Base-by-base conservation (phyloP, 140 eudicot species). In the Anethum foeniculum region DNA sequence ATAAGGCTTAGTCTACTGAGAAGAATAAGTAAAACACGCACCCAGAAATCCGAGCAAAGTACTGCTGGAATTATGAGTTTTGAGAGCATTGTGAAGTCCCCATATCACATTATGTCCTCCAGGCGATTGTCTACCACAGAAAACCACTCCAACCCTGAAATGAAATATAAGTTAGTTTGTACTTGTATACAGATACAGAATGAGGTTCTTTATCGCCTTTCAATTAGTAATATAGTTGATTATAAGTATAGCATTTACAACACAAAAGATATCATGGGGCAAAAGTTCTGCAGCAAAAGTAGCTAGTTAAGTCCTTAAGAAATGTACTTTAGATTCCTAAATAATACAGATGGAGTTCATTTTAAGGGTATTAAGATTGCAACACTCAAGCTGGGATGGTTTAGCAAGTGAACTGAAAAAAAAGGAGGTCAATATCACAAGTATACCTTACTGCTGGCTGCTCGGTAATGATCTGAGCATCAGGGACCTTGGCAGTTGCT, bases 51-150 rank as follows among this genome's bases (percentile, higher is more conserved):
- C 99, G 54, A 96, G 94, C 87, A 96, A 85, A 46, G 82, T 83
- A 82, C 91, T 96, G 79, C 85, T 85, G 23, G 90, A 89, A 80
- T 96, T 96, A 90, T 96, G 99, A 81, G 83, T 86, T 84, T 93
- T 89, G 82, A 96, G 92, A 80, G 98, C 99, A 78, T 89, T 88
- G 79, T 84, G 88, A 81, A 96, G 99, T 34, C 99, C 99, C 99
- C 99, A 96, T 62, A 96, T 85, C 69, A 96, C 97, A 90, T 96
- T 96, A 84, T 96, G 99, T 82, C 99, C 99, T 83, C 99, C 99
- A 80, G 99, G 99, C 82, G 99, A 96, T 85, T 96, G 99, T 85
- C 99, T 88, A 65, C 99, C 99, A 41, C 97, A 93, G 87, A 96
- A 96, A 58, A 96, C 98, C 75, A 96, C 78, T 54, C 99, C 99